A percentile compares a stretch with the other conserved stretches of the same genome.
These are phyloP conservation scores for Metroxylon sagu DNA, from an alignment of 176 grass and related monocot genomes.

Conservation along the genomic window DNA sequence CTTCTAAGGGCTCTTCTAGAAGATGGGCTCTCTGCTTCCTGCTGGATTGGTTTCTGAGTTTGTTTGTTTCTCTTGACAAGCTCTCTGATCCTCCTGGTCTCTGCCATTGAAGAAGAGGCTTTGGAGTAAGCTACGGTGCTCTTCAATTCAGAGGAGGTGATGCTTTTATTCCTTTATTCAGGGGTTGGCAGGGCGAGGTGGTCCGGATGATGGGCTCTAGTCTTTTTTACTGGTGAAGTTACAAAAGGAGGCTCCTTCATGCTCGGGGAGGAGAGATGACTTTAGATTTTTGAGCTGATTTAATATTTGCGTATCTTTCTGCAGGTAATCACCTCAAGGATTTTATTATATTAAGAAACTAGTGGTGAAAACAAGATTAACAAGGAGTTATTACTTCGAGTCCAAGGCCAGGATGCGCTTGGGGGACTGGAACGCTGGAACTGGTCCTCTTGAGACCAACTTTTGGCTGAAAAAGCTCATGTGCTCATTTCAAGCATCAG, in stretches of 20 bases:
- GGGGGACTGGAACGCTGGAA: not conserved
- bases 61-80: not conserved
- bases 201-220: conserved; percentile 1
- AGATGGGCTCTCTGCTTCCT: conserved; percentile 43
- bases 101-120: conserved; percentile 10
- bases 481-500: conserved; percentile 12
- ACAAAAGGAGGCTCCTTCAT: not conserved
- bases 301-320: not conserved
- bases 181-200: not conserved
- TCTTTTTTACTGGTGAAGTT: conserved; percentile 12
- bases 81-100: not conserved
- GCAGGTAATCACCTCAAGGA: not conserved
- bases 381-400: no score
- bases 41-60: not conserved
- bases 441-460: not conserved
- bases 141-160: not conserved
- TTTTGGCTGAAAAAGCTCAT: conserved; percentile 16
- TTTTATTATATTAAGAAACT: not conserved
- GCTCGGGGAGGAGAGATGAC: not conserved
- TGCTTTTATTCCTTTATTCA: no score
- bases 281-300: not conserved
- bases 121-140: conserved; percentile 7
- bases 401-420: no score
- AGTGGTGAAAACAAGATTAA: not conserved
- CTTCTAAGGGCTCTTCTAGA: conserved; percentile 55